Evolutionary conservation across 192 early-diverging fungal genomes (phyloP), one percentile per base, ranked within the genome.

Genomic region (Coemansia sp.): DNA sequence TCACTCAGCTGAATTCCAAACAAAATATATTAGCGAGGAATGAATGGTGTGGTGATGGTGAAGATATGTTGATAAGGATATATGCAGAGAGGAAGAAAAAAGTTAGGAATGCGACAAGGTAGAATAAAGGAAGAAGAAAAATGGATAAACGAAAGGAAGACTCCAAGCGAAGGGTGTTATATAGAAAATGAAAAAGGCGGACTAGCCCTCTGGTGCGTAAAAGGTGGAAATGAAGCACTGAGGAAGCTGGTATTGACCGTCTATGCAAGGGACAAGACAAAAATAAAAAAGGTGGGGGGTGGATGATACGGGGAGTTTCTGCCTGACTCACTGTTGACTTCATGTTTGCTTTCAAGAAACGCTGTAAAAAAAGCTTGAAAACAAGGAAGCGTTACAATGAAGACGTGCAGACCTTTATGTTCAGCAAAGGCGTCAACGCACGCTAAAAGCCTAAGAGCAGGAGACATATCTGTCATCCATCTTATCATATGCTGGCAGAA

Each of bases 181-280:
- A 59, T 59, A 59, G 32, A 23, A 54, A 54, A 54, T 26, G 5
- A 23, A 1, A 26, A 54, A 26, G 21, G 3, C 23, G 19, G 52
- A 1, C 21, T 11, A 23, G 32, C 32, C 52, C 16, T 12, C 11
- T 54, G 52, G 52, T 54, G 52, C 52, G 52, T 38, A 41, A 32
- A 48, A 59, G 57, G 12, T 38, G 38, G 39, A 59, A 38, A 59
- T 38, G 26, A 54, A 21, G 52, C 26, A 54, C 9, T 19, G 15
- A 54, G 26, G 19, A 21, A 23, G 12, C 26, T 21, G 21, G 21
- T 54, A 54, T 9, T 23, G 52, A 54, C 11, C 52, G 26, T 41
- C 13, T 18, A 59, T 59, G 57, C 57, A 59, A 59, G 57, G 57
- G 57, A 59, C 57, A 18, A 41, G 57, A 16, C 52, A 15, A 54